Base-by-base conservation (phyloP, 2,329 filamentous ascomycete genomes). In the Fusarium nanum region DNA sequence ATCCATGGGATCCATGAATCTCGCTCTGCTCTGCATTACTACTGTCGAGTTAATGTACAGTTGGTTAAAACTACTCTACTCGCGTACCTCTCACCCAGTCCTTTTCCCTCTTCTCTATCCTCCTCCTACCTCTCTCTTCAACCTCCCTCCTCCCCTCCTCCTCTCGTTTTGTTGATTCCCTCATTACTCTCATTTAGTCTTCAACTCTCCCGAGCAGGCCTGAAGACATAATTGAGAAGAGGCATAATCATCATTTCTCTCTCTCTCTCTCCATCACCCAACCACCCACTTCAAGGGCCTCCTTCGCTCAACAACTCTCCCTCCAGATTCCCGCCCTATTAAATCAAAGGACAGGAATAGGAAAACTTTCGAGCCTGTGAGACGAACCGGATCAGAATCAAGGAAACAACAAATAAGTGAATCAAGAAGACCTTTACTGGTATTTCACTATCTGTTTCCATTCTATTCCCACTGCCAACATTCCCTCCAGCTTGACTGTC, bases 91-190 rank as follows among this genome's bases (percentile, higher is more conserved):
- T 85, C 81, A 82, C 83, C 84, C 84, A 85, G 83, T 86, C 85
- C 84, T 84, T 85, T 83, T 83, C 82, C 82, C 79, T 83, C 81
- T 83, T 80, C 81, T 83, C 80, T 80, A 81, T 85, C 82, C 82
- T 85, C 81, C 81, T 86, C 84, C 82, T 83, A 84, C 84, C 78
- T 71, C 78, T 71, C 78, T 71, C 83, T 83, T 84, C 82, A 76
- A 75, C 75, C 77, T 76, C 76, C 76, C 74, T 77, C 78, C 79
- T 79, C 78, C 79, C 77, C 78, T 60, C 75, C 76, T 82, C 82
- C 78, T 78, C 72, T 76, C 77, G 69, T 73, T 76, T 78, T 80
- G 72, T 83, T 86, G 84, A 82, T 87, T 87, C 82, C 81, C 82
- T 84, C 82, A 60, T 81, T 67, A 30, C 71, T 74, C 82, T 81